Evolutionary conservation across 768 basidiomycete genomes (phyloP), one percentile per base, ranked within the genome.

Genomic region (Dentipellis sp.): DNA sequence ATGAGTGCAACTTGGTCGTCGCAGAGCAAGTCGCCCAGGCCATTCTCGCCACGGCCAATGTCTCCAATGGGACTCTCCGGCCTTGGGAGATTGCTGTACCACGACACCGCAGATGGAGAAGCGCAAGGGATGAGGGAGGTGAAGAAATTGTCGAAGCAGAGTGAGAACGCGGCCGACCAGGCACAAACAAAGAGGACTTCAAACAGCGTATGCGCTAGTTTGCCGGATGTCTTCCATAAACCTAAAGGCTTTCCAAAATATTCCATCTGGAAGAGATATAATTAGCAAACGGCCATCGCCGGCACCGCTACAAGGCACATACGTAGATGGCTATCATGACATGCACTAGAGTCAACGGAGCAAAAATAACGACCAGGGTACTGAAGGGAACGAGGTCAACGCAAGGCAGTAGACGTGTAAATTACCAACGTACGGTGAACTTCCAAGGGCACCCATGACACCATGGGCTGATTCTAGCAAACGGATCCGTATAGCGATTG

Each of bases 201-300:
- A 48, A 83, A 78, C 35, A 94, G 79, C 7, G 92, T 94, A 65
- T 94, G 86, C 2, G 87, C 82, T 38, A 94, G 79, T 70, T 94
- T 94, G 51, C 76, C 82, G 35, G 90, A 91, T 35, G 93, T 92
- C 52, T 80, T 78, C 94, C 94, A 95, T 34, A 95, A 74, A n/a
- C 93, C 94, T 21, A 95, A 73, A 6, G 94, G 93, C 37, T 87
- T 83, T 40, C 93, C 88, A 65, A 94, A 94, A 71, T 97, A 97
- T 71, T 95, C 93, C 56, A 93, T 76, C 91, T 94, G 65, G 22
- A 55, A 55, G 49, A 17, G 52, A 39, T 53, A 62, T 47, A 35
- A 63, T 50, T 10, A 38, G 62, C 11, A 60, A 19, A 60, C 65
- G n/a, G 57, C 17, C 47, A 59, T 46, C 58, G 37, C 9, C 56